Conservation (phyloP, 768 basidiomycete genomes). For the Tylopilus sp. region DNA sequence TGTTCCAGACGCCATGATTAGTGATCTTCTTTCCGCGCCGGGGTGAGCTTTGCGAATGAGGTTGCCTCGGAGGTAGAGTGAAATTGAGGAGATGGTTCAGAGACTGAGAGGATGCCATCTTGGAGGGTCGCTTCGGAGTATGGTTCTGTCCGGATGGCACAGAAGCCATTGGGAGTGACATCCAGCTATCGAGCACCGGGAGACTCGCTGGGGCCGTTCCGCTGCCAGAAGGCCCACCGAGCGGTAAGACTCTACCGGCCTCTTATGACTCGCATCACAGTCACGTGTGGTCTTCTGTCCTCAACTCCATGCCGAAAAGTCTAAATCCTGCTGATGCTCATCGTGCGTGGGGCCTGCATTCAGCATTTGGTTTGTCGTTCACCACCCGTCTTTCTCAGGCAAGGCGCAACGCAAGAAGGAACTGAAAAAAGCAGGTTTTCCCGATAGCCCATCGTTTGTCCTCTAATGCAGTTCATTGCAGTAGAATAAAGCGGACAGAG, state of each 20-base stretch:
- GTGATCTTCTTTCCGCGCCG: slow-evolving; percentile 73
- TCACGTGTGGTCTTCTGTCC: slow-evolving; percentile 26
- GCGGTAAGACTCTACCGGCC: not conserved
- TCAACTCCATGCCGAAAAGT: slow-evolving; percentile 65
- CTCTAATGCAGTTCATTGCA: slow-evolving; percentile 32
- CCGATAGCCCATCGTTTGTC: slow-evolving; percentile 10
- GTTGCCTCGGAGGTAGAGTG: slow-evolving; percentile 83
- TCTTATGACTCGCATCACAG: slow-evolving; percentile 19
- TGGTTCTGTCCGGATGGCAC: slow-evolving; percentile 28
- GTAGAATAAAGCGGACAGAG: slow-evolving; percentile 89
- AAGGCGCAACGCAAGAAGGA: slow-evolving; percentile 94
- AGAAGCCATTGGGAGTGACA: slow-evolving; percentile 29
- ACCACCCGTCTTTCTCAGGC: slow-evolving; percentile 43
- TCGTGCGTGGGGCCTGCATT: slow-evolving; percentile 49
- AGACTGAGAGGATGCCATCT: slow-evolving; percentile 66
- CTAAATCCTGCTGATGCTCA: slow-evolving; percentile 93
- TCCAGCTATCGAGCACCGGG: slow-evolving; percentile 20
- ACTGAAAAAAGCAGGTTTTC: slow-evolving; percentile 69
- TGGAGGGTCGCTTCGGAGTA: slow-evolving; percentile 56
- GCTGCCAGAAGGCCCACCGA: slow-evolving; percentile 42
- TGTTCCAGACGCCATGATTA: slow-evolving; percentile 72
- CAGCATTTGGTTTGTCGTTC: not conserved
- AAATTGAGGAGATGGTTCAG: slow-evolving; percentile 91
- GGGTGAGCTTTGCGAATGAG: slow-evolving; percentile 56
- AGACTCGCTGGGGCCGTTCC: slow-evolving; percentile 39